Base-by-base conservation (phyloP, 1,284 basidiomycete genomes). In the Sutorius eximius region DNA sequence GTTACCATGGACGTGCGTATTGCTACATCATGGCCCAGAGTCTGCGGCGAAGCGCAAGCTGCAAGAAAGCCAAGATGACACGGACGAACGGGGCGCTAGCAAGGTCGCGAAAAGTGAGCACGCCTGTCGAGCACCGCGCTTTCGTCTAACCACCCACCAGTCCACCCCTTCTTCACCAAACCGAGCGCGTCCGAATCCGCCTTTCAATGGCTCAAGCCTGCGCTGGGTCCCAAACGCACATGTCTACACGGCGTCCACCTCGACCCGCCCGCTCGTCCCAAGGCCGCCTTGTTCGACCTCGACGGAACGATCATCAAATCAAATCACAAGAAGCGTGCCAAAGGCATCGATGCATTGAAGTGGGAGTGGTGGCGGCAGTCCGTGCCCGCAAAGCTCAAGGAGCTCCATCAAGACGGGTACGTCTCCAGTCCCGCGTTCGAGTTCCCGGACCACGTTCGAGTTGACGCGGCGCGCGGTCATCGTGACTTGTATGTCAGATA, bases 221-320 rank as follows among this genome's bases (percentile, higher is more conserved):
- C 75, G 9, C 70, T 87, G 12, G 86, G 86, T 2, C 72, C 75
- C 4, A 75, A 75, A 15, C 71, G 75, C 4, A 81, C 85, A 3
- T 89, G 87, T 72, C 73, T 89, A 27, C 79, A 89, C 61, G 89
- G 80, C 11, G 62, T 79, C 34, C 80, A 87, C 66, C 73, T 83
- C 7, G 62, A 68, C 5, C 86, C 89, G 0, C 66, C 70, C 15
- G 69, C 73, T 11, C 73, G 71, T 2, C 29, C 74, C 9, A 87
- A 85, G 58, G 80, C 95, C 18, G 90, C 93, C 5, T 81, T 87
- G 7, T 93, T 94, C 62, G 93, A 96, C 66, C 75, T 97, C 6
- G 94, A 97, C 66, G 93, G 91, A 0, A 95, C 93, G 0, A 64
- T 96, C 51, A 93, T 97, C 67, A 82, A 83, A 61, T 81, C 82